phyloP scores from a whole-genome alignment of 2,329 filamentous ascomycete species.

The Lasiodiplodia citricola region DNA sequence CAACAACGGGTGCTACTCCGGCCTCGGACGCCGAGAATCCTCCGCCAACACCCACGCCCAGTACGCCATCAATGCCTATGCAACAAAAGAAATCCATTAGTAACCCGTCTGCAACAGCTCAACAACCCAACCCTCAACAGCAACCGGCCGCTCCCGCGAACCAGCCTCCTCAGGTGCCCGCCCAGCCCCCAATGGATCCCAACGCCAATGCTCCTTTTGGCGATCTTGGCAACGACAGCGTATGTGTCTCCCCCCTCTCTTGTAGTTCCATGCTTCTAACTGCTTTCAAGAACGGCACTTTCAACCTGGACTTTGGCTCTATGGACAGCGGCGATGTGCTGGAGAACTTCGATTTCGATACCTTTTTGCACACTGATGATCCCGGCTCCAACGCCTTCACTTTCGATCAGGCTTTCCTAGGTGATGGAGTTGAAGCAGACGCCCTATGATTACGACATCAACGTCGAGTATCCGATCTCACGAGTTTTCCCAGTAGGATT shows the following conservation, averaged over 20 bases:
- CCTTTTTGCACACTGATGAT: constrained; percentile 65
- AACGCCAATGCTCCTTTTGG: constrained; percentile 46
- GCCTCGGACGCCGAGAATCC: constrained; percentile 46
- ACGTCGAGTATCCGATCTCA: constrained; percentile 19
- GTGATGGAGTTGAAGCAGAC: constrained; percentile 22
- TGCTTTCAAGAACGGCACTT: constrained; percentile 39
- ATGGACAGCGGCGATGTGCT: constrained; percentile 68
- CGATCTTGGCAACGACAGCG: constrained; percentile 42
- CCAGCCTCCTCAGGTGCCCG: constrained; percentile 24
- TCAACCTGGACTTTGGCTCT: constrained; percentile 47
- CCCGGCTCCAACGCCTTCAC: neutral
- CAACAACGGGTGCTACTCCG: constrained; percentile 47
- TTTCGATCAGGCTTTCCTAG: constrained; percentile 17
- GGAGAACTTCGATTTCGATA: constrained; percentile 71
- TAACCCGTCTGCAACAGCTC: constrained; percentile 39
- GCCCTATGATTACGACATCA: constrained; percentile 14
- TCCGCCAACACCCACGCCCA: constrained; percentile 54
- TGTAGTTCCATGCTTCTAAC: constrained; percentile 34
- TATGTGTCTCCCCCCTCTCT: constrained; percentile 31
- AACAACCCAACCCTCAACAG: constrained; percentile 41
- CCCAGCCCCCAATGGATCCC: constrained; percentile 41
- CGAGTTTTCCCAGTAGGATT: constrained; percentile 14
- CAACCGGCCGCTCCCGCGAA: constrained; percentile 35
- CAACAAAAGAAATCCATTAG: constrained; percentile 45
- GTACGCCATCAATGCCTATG: constrained; percentile 55